Conservation (phyloP, 129 eudicot species). For the Erigeron canadensis region DNA sequence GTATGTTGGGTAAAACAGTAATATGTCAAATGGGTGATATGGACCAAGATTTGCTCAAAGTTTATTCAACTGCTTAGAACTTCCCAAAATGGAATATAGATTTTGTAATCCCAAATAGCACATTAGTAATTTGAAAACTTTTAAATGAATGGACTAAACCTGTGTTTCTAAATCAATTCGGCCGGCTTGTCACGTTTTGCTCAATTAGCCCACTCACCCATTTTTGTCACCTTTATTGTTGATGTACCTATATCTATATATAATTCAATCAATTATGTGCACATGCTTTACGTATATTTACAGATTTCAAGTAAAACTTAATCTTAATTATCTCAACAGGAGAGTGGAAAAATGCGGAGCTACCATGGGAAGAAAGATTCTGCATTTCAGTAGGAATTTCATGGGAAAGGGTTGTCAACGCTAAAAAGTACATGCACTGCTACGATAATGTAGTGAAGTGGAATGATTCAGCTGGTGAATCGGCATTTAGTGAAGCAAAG, state of each 20-base stretch:
- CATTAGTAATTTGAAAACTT: background rate
- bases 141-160: background rate
- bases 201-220: background rate
- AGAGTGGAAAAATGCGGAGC: slow-evolving; percentile 35
- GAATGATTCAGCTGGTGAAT: slow-evolving; percentile 76
- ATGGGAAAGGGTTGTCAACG: slow-evolving; percentile 62
- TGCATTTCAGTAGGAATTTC: slow-evolving; percentile 64
- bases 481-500: slow-evolving; percentile 58
- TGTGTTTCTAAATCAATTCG: background rate
- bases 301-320: background rate
- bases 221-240: background rate
- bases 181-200: background rate
- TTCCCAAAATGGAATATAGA: background rate
- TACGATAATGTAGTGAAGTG: slow-evolving; percentile 57
- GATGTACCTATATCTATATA: background rate
- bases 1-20: background rate
- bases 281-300: background rate
- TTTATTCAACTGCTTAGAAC: background rate
- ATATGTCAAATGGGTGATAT: background rate
- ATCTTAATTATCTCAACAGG: slow-evolving; percentile 35
- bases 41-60: background rate
- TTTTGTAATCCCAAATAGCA: background rate
- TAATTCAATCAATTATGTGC: background rate
- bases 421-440: slow-evolving; percentile 56
- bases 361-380: slow-evolving; percentile 82